Evolutionary conservation across 1,284 basidiomycete species (phyloP), one percentile per base, ranked within the genome.

Genomic region (Cutaneotrichosporon cavernicola): DNA sequence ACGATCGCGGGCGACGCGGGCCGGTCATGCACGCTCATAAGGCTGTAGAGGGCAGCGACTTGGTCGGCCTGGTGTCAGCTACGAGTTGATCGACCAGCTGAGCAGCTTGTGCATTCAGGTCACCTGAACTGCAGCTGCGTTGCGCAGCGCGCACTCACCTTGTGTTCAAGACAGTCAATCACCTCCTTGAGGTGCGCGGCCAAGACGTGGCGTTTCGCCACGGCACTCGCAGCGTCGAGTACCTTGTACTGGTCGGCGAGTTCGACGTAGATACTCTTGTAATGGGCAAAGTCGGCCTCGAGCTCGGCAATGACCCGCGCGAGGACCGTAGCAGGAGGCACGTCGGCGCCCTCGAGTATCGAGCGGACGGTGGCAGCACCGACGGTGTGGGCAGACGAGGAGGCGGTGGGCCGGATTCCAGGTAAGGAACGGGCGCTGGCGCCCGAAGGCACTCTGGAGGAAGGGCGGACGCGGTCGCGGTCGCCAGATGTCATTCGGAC

Each of bases 221-320:
- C 87, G 72, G 92, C 88, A 5, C 88, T 89, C 1, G 87, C 87
- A 2, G 91, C 87, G 74, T 93, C 90, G 84, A 96, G 89, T 9
- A 86, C 81, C 76, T 88, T 91, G 81, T 96, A 97, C 81, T 94
- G 89, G 65, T 94, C 91, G 0, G 93, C 89, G 40, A 96, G 83
- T 74, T 92, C 90, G 59, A 88, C 82, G 71, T 95, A 97, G 62
- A 96, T 88, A 67, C 92, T 95, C 80, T 91, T 92, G 78, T 91
- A 93, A 81, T 94, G 92, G 22, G 85, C 86, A 74, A 93, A 94
- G 75, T 95, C 92, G 71, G 92, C 91, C 76, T 95, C 92, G 13
- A 95, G 83, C 80, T 94, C 92, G 63, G 87, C 76, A 49, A 94
- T 82, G 31, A 94, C 90, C 16, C 89, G 84, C 32, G 87, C 84